Conservation (phyloP, 1,284 basidiomycete species). For the Pascua sp. region DNA sequence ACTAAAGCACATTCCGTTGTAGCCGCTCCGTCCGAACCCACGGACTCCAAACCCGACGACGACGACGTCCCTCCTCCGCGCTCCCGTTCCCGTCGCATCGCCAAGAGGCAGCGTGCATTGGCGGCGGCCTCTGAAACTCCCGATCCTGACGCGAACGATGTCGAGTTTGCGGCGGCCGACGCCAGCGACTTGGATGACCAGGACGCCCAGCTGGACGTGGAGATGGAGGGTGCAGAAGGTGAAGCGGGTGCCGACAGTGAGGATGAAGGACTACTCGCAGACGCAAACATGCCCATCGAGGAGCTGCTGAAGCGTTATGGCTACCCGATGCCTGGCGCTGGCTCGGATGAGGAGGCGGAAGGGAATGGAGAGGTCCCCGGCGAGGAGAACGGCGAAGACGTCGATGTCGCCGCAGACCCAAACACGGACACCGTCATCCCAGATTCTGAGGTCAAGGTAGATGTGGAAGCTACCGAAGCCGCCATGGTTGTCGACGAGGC, state of each 20-base stretch:
- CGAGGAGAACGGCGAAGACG: background rate
- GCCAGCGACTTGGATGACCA: constrained; percentile 32
- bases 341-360: constrained; percentile 5
- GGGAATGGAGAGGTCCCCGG: background rate
- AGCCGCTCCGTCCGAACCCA: background rate
- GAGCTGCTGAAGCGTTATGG: constrained; percentile 56
- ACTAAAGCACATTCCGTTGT: background rate
- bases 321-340: constrained; percentile 33
- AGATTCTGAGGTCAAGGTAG: background rate
- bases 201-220: constrained; percentile 46
- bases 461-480: background rate
- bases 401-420: background rate
- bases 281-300: constrained; percentile 56
- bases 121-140: constrained; percentile 18
- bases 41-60: background rate
- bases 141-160: constrained; percentile 47
- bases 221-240: constrained; percentile 49
- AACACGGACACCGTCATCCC: background rate
- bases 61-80: constrained; percentile 3
- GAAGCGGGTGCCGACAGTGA: constrained; percentile 51
- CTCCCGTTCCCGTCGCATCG: constrained; percentile 21
- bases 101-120: constrained; percentile 14
- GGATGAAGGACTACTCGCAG: constrained; percentile 53
- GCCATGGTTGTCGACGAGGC: no score
- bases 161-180: constrained; percentile 35